Percentiles rank a stretch among this genome's conserved stretches.
phyloP scores from a whole-genome alignment of 2,329 filamentous ascomycete genomes.

The Penicillium rolfsii region DNA sequence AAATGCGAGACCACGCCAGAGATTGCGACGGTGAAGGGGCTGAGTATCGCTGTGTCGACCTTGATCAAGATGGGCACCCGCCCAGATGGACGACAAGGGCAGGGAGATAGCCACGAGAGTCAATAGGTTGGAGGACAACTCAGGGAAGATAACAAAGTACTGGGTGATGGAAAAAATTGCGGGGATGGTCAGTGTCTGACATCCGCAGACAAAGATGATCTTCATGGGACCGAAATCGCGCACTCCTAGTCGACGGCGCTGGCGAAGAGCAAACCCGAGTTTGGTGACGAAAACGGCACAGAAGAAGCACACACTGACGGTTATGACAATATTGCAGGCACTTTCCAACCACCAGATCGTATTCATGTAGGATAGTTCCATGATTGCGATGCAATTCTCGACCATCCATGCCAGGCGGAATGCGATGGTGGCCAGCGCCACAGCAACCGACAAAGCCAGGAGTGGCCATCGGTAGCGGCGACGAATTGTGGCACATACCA shows the following conservation, averaged over 20 bases:
- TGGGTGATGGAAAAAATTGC: slow-evolving; percentile 64
- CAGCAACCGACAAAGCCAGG: slow-evolving; percentile 50
- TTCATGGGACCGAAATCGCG: slow-evolving; percentile 67
- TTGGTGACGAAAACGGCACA: slow-evolving; percentile 65
- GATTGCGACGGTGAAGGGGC: slow-evolving; percentile 25
- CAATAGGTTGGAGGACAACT: slow-evolving; percentile 59
- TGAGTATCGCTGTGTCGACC: slow-evolving; percentile 10
- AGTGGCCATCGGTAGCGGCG: slow-evolving; percentile 50
- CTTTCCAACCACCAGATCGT: slow-evolving; percentile 47
- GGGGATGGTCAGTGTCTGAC: slow-evolving; percentile 67
- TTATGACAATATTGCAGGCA: slow-evolving; percentile 55
- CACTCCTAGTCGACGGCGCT: slow-evolving; percentile 61
- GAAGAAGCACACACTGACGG: slow-evolving; percentile 64
- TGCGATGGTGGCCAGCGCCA: slow-evolving; percentile 57
- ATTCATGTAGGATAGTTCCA: slow-evolving; percentile 34
- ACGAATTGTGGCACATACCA: slow-evolving; percentile 60
- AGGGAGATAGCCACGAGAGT: slow-evolving; percentile 65
- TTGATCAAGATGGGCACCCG: slow-evolving; percentile 46
- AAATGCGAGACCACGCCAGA: slow-evolving; percentile 35
- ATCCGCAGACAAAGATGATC: slow-evolving; percentile 69
- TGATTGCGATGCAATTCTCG: slow-evolving; percentile 51
- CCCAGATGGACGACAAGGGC: slow-evolving; percentile 70
- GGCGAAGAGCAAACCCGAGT: slow-evolving; percentile 60
- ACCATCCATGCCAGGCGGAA: slow-evolving; percentile 59
- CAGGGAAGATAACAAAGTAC: slow-evolving; percentile 55